A percentile compares a stretch with the other conserved stretches of the same genome.
These are phyloP conservation scores for Phytophthora crassamura DNA, from an alignment of 352 stramenopile species.

Conservation along the genomic window DNA sequence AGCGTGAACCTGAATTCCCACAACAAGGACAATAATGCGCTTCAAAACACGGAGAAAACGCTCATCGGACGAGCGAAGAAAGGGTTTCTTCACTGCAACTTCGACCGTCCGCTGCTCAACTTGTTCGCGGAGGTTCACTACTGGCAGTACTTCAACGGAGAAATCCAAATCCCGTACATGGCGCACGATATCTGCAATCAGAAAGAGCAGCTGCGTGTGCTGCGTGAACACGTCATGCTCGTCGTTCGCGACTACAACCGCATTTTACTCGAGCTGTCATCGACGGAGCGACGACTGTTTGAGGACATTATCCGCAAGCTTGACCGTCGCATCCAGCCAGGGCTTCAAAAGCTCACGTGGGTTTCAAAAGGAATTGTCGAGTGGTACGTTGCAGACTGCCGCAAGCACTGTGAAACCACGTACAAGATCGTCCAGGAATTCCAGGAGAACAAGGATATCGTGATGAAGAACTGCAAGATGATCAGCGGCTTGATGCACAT, in stretches of 20 bases:
- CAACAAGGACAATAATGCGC: constrained; percentile 61
- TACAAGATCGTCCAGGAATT: constrained; percentile 92
- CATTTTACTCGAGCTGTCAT: constrained; percentile 92
- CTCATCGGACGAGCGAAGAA: constrained; percentile 82
- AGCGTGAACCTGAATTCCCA: constrained; percentile 47
- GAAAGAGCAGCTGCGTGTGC: constrained; percentile 90
- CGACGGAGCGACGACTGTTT: constrained; percentile 93
- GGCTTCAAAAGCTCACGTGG: constrained; percentile 95
- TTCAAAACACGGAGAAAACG: constrained; percentile 84
- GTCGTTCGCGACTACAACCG: constrained; percentile 96
- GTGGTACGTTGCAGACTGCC: constrained; percentile 92
- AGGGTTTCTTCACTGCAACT: constrained; percentile 94
- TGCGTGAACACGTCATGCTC: constrained; percentile 95
- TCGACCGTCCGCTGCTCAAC: constrained; percentile 92
- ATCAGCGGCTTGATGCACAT: constrained; percentile 90
- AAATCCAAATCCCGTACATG: constrained; percentile 95
- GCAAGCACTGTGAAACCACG: constrained; percentile 89
- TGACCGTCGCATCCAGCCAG: constrained; percentile 92
- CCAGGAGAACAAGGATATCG: constrained; percentile 90
- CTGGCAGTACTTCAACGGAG: constrained; percentile 92
- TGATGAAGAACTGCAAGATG: constrained; percentile 90
- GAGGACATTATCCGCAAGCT: constrained; percentile 95
- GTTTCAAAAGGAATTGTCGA: constrained; percentile 92
- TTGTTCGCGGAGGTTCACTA: constrained; percentile 94
- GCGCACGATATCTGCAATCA: constrained; percentile 96